Base-by-base conservation (phyloP, 2,329 filamentous ascomycete species). In the Plenodomus biglobosus region DNA sequence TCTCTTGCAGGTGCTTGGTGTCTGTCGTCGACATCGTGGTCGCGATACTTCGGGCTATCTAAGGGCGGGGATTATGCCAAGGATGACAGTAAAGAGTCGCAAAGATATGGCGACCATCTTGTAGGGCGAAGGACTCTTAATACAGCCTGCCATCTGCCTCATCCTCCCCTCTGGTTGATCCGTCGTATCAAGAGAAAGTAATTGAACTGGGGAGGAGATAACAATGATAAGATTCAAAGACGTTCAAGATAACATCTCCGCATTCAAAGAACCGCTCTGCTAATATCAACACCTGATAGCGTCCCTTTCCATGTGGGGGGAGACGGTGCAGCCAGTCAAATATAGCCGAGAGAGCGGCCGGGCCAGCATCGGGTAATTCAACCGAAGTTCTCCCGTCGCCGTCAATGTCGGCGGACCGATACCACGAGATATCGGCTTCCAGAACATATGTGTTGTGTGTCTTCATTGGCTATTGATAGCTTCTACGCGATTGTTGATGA, bases 251-350 rank as follows among this genome's bases (percentile, higher is more conserved):
- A 19, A 18, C 17, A 35, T 27, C 18, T 40, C 37, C 13, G 40
- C 36, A 17, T 13, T 15, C 20, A 37, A 18, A 35, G 24, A 35
- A 48, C 20, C 35, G 20, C 21, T 36, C 22, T 30, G 34, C 10
- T 48, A 48, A 48, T 48, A 44, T 40, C 36, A 37, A 40, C 46
- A 48, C 46, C 46, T 48, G 46, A 48, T 48, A 48, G 46, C 46
- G 46, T 48, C 24, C 7, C 35, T 43, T 42, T 35, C 15, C 11
- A 15, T 32, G 27, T 32, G 27, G 27, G 27, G 27, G 7, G 3
- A 11, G 27, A 3, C 27, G 15, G 13, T 15, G 27, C 27, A 32
- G 27, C 27, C 27, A 32, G 15, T 32, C 27, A 32, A 3, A 11
- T 3, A 32, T 32, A 15, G 27, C 27, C 27, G 27, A 32, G 27